These are phyloP conservation scores for Aphanocladium album DNA, from an alignment of 2,329 filamentous ascomycete genomes.

Conservation along the genomic window DNA sequence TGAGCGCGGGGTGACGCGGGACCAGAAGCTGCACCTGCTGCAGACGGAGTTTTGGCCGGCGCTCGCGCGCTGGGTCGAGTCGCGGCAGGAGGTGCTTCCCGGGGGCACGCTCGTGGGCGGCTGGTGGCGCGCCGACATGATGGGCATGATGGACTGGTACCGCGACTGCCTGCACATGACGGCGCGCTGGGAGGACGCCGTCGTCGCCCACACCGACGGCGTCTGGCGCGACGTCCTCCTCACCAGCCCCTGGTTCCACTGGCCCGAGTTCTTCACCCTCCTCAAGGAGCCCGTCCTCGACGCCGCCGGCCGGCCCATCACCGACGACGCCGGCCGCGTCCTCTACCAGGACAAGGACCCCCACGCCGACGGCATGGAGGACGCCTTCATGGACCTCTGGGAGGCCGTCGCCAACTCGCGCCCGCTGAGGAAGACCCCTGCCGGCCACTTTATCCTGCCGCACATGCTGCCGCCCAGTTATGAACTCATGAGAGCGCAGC, in stretches of 20 bases:
- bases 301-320: slow-evolving; percentile 2
- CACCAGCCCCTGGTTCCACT: slow-evolving; percentile 25
- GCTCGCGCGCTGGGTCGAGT: slow-evolving; percentile 21
- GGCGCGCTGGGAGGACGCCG: slow-evolving; percentile 15
- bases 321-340: slow-evolving; percentile 11
- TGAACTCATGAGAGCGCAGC: neutral
- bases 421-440: slow-evolving; percentile 19
- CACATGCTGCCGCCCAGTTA: slow-evolving; percentile 10
- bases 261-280: slow-evolving; percentile 20
- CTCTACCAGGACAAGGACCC: slow-evolving; percentile 13
- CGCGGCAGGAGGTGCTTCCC: slow-evolving; percentile 18
- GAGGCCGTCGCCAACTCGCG: slow-evolving; percentile 19
- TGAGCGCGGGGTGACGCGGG: slow-evolving; percentile 15
- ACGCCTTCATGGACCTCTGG: slow-evolving; percentile 22
- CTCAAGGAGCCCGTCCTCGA: slow-evolving; percentile 18
- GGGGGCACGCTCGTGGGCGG: slow-evolving; percentile 19
- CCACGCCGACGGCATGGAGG: slow-evolving; percentile 17
- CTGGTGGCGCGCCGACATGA: slow-evolving; percentile 22
- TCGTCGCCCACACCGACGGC: slow-evolving; percentile 20
- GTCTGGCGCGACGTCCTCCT: slow-evolving; percentile 20
- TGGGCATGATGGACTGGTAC: slow-evolving; percentile 26
- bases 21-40: slow-evolving; percentile 19
- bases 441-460: slow-evolving; percentile 17
- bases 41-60: slow-evolving; percentile 23
- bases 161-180: slow-evolving; percentile 21